These are phyloP conservation scores for Aspergillus kassunensis DNA, from an alignment of 495 filamentous ascomycete genomes.

Conservation along the genomic window DNA sequence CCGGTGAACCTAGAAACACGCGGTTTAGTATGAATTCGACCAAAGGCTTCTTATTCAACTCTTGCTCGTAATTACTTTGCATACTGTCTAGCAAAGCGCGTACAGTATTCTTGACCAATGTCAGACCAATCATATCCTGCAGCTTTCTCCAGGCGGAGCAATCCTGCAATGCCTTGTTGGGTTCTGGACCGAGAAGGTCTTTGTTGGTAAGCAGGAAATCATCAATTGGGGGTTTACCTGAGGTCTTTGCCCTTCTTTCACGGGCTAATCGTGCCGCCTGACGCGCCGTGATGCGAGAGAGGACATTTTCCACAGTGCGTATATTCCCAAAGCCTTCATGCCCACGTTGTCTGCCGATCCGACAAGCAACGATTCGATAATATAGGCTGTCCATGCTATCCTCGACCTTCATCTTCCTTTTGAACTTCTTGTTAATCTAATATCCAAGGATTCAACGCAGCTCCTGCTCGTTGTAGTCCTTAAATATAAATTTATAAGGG, in stretches of 20 bases:
- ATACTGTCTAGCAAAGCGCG: conserved; percentile 54
- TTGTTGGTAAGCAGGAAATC: background rate
- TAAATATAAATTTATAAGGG: conserved; percentile 61
- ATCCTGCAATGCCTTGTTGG: conserved; percentile 44
- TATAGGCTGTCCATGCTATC: conserved; percentile 59
- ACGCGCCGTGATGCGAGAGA: conserved; percentile 48
- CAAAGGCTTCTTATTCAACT: conserved; percentile 53
- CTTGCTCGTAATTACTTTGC: conserved; percentile 56
- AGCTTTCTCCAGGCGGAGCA: conserved; percentile 59
- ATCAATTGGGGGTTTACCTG: conserved; percentile 11
- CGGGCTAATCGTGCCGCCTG: conserved; percentile 54
- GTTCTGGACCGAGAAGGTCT: conserved; percentile 42
- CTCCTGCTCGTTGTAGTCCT: conserved; percentile 66
- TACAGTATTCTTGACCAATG: conserved; percentile 59
- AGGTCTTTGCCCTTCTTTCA: no score
- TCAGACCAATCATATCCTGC: conserved; percentile 56
- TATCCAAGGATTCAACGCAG: conserved; percentile 52
- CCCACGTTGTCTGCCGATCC: conserved; percentile 59
- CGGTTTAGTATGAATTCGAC: conserved; percentile 61
- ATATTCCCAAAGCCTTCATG: conserved; percentile 71
- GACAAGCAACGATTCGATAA: conserved; percentile 56
- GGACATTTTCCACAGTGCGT: conserved; percentile 58
- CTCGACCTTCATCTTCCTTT: conserved; percentile 54
- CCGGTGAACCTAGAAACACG: conserved; percentile 68
- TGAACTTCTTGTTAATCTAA: conserved; percentile 47